Evolutionary conservation across 1,284 basidiomycete genomes (phyloP), one percentile per base, ranked within the genome.

Genomic region (Moesziomyces aphidis): DNA sequence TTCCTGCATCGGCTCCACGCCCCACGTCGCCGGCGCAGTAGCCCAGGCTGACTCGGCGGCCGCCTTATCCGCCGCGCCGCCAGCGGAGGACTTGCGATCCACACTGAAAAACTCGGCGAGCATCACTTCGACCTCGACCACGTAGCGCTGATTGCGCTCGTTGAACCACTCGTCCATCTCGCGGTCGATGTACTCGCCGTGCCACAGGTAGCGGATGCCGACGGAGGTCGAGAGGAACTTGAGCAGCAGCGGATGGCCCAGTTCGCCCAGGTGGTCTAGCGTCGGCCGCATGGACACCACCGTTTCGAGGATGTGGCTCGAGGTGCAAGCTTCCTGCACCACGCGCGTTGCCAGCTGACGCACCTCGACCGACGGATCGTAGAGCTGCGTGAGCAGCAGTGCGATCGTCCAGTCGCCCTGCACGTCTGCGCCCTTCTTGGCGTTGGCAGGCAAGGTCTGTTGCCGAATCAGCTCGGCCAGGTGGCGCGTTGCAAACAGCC

Each of bases 141-240:
- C 92, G 79, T 97, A 97, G 53, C 90, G 89, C 11, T 91, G 88
- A 76, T 96, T 96, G 44, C 93, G 91, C 43, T 78, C 75, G 50
- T 93, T 89, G 81, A 96, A 93, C 97, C 97, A 99, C 64, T 90
- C 89, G 73, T 99, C 94, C 88, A 99, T 93, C 86, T 98, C 94
- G 51, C 92, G 89, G 77, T 95, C 92, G 63, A 99, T 95, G 81
- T 97, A 98, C 21, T 92, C 92, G 23, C 93, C 91, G 71, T 94
- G 91, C 80, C 92, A 92, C 4, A 99, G 88, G 84, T 96, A 98
- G 3, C 90, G 89, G 83, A 98, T 97, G 0, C 97, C 97, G 61
- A 92, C 90, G 0, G 93, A 90, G 0, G 94, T 97, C 3, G 95
- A 97, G 87, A 99, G 92, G 85, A 98, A 98, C 80, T 94, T 97